A percentile compares a stretch with the other conserved stretches of the same genome.
phyloP scores from a whole-genome alignment of 73 alveolate genomes.

The Blepharisma japonicum region DNA sequence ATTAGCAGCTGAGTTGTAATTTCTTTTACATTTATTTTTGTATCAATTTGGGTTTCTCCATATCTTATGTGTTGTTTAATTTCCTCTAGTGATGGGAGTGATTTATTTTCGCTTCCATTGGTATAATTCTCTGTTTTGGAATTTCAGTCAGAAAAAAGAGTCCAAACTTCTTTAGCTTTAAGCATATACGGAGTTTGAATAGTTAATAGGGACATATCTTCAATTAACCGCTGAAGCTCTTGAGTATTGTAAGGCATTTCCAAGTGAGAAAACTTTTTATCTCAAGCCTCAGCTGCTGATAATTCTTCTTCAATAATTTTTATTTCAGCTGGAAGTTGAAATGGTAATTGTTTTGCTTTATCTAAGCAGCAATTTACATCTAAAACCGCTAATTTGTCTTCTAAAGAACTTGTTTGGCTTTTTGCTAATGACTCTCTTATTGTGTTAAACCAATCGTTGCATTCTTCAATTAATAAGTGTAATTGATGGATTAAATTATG shows the following conservation, averaged over 20 bases:
- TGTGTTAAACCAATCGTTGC: not conserved
- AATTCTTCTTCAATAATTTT: not conserved
- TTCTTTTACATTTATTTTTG: not conserved
- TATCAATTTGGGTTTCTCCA: not conserved
- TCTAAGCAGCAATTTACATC: not conserved
- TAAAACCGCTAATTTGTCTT: not conserved
- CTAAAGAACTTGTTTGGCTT: constrained; percentile 3
- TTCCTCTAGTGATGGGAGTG: not conserved
- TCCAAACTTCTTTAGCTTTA: not conserved
- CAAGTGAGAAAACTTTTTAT: not conserved
- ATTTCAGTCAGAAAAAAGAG: not conserved
- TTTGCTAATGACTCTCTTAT: not conserved
- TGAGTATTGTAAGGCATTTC: not conserved
- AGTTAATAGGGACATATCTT: not conserved
- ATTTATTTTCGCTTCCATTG: not conserved
- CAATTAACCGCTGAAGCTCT: not conserved
- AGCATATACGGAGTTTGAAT: constrained; percentile 5
- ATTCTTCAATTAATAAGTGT: not conserved
- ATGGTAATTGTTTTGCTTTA: constrained; percentile 17
- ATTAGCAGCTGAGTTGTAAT: not conserved
- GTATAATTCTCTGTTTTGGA: not conserved
- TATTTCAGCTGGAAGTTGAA: not conserved
- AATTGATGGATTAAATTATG: too few relatives aligned
- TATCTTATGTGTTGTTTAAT: not conserved
- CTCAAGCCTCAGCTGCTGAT: constrained; percentile 8